These are phyloP conservation scores for Fusarium nelsonii DNA, from an alignment of 2,329 filamentous ascomycete genomes.

Conservation along the genomic window DNA sequence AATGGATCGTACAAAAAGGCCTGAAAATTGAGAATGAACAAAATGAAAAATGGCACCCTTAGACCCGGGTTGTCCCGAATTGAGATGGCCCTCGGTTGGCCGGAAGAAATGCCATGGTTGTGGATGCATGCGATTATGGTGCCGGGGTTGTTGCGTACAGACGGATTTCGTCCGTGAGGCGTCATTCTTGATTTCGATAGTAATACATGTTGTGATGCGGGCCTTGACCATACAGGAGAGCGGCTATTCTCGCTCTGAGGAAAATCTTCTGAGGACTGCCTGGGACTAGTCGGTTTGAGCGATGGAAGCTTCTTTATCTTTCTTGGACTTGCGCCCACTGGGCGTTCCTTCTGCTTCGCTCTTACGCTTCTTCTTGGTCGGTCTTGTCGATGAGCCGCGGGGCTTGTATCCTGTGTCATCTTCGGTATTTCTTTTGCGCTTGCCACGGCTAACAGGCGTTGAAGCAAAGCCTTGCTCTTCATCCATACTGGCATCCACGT, in stretches of 20 bases:
- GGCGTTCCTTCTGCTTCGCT: conserved; percentile 60
- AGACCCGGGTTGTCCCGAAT: conserved; percentile 43
- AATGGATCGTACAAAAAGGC: conserved; percentile 5
- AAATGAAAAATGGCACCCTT: conserved; percentile 21
- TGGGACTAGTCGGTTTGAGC: conserved; percentile 50
- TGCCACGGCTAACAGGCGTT: conserved; percentile 54
- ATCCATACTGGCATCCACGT: conserved; percentile 56
- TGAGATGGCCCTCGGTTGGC: conserved; percentile 40
- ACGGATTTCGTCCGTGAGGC: conserved; percentile 27
- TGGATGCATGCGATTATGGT: conserved; percentile 20
- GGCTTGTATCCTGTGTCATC: conserved; percentile 71
- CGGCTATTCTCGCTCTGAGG: conserved; percentile 9
- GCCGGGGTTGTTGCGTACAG: conserved; percentile 20
- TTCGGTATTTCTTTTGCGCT: conserved; percentile 68
- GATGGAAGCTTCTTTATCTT: conserved; percentile 47
- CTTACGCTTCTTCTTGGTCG: conserved; percentile 70
- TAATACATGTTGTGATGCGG: conserved; percentile 26
- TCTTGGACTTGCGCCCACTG: conserved; percentile 54
- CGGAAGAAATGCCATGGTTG: conserved; percentile 42
- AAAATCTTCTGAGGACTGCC: background rate
- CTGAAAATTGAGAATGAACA: conserved; percentile 6
- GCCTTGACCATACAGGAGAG: conserved; percentile 3
- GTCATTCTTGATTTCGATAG: conserved; percentile 25
- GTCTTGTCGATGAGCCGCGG: conserved; percentile 66
- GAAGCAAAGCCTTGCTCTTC: conserved; percentile 53